phyloP scores from a whole-genome alignment of 345 rosid species.

The Salix brachista region DNA sequence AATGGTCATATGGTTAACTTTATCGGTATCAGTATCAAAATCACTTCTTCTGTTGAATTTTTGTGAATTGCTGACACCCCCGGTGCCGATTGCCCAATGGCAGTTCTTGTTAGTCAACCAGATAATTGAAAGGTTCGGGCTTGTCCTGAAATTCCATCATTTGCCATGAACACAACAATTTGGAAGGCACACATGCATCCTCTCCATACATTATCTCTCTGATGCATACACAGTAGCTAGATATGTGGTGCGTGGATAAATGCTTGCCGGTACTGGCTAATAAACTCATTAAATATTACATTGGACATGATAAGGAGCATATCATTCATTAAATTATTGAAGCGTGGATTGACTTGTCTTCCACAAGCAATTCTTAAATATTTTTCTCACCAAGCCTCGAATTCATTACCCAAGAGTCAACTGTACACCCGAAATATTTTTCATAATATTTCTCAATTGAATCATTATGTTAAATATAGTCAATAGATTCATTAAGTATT shows the following conservation, averaged over 20 bases:
- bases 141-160: background rate
- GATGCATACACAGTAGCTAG: background rate
- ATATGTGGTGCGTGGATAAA: background rate
- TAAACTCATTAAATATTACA: too few species aligned
- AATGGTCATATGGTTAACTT: constrained; percentile 1
- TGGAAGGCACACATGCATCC: background rate
- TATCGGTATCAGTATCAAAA: background rate
- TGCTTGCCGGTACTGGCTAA: too few species aligned
- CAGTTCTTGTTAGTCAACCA: background rate
- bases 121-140: constrained; percentile 9
- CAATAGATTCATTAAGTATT: too few species aligned
- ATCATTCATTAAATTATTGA: background rate
- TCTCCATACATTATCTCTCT: background rate
- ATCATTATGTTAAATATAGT: too few species aligned
- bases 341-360: constrained; percentile 4
- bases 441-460: too few species aligned
- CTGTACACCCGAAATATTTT: too few species aligned
- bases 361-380: background rate
- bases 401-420: too few species aligned
- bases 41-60: background rate
- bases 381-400: too few species aligned
- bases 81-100: background rate
- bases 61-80: background rate
- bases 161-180: background rate
- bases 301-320: background rate